Conservation (phyloP, 768 basidiomycete species). For the Fomitopsis serialis region DNA sequence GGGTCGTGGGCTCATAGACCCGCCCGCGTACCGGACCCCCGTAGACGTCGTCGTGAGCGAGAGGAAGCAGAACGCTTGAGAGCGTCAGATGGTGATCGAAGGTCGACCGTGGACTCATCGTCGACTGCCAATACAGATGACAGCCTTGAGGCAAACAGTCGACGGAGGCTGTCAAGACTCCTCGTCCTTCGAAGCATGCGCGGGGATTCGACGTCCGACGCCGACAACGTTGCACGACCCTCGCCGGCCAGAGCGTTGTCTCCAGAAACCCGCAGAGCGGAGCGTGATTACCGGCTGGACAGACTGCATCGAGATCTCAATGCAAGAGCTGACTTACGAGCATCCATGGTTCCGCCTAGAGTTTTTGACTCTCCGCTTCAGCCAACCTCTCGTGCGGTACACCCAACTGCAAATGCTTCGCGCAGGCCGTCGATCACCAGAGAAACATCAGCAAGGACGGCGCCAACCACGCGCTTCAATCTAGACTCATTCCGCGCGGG, state of each 20-base stretch:
- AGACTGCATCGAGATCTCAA: not conserved
- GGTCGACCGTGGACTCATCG: not conserved
- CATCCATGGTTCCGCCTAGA: not conserved
- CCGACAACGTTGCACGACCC: not conserved
- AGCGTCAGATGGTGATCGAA: too few relatives aligned
- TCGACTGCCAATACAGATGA: not conserved
- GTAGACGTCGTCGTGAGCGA: too few relatives aligned
- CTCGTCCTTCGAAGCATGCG: not conserved
- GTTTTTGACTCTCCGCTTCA: not conserved
- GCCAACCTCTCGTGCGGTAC: not conserved
- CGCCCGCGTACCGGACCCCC: too few relatives aligned
- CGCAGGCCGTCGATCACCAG: not conserved
- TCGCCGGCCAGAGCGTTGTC: not conserved
- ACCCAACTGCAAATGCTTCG: not conserved
- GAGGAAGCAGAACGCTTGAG: not conserved
- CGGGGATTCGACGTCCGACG: not conserved
- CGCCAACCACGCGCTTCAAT: not conserved
- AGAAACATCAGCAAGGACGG: not conserved
- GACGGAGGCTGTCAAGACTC: not conserved
- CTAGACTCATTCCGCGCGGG: slow-evolving; percentile 22
- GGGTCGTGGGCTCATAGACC: too few relatives aligned
- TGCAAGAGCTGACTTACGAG: not conserved
- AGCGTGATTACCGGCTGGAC: too few relatives aligned
- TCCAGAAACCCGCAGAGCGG: too few relatives aligned
- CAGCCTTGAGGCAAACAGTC: not conserved